These are phyloP conservation scores for Sporormia fimetaria DNA, from an alignment of 495 filamentous ascomycete species.

Conservation along the genomic window DNA sequence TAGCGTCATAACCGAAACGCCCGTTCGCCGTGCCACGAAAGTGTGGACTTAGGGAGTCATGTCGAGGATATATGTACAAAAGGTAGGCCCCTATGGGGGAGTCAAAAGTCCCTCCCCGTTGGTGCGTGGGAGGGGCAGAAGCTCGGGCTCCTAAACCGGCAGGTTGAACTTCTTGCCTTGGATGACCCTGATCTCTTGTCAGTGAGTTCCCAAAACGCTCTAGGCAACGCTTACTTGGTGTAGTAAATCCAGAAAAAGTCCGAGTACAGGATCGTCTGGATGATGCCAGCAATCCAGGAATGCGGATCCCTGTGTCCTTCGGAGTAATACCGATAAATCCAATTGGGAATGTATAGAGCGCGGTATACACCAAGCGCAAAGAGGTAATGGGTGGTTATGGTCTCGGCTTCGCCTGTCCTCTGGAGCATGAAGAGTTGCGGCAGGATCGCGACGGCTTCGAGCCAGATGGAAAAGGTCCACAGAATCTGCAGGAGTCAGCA, in stretches of 20 bases:
- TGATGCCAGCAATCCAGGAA: slow-evolving; percentile 70
- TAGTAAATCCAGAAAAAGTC: slow-evolving; percentile 99
- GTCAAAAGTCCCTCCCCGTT: too few species aligned
- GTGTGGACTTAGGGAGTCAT: too few species aligned
- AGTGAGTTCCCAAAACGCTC: background rate
- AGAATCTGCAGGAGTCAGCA: slow-evolving; percentile 52
- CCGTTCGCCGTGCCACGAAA: too few species aligned
- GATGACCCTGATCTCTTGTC: slow-evolving; percentile 20
- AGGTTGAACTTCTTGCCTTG: slow-evolving; percentile 31
- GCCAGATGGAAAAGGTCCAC: slow-evolving; percentile 96
- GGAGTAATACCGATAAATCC: slow-evolving; percentile 77
- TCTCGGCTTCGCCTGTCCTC: slow-evolving; percentile 92
- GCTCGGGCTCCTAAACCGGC: slow-evolving; percentile 23
- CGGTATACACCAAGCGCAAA: slow-evolving; percentile 87
- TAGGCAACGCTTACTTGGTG: slow-evolving; percentile 54
- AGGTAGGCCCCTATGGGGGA: too few species aligned
- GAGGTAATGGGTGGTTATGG: slow-evolving; percentile 96
- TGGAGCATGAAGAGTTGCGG: slow-evolving; percentile 97
- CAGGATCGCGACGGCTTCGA: slow-evolving; percentile 90
- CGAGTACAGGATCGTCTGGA: slow-evolving; percentile 91
- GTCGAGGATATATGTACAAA: too few species aligned
- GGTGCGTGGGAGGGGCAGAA: too few species aligned
- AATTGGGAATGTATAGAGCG: slow-evolving; percentile 95
- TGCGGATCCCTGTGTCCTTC: slow-evolving; percentile 64
- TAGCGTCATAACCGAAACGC: too few species aligned